phyloP scores from a whole-genome alignment of 495 filamentous ascomycete species.

The Penicillium flavigenum region DNA sequence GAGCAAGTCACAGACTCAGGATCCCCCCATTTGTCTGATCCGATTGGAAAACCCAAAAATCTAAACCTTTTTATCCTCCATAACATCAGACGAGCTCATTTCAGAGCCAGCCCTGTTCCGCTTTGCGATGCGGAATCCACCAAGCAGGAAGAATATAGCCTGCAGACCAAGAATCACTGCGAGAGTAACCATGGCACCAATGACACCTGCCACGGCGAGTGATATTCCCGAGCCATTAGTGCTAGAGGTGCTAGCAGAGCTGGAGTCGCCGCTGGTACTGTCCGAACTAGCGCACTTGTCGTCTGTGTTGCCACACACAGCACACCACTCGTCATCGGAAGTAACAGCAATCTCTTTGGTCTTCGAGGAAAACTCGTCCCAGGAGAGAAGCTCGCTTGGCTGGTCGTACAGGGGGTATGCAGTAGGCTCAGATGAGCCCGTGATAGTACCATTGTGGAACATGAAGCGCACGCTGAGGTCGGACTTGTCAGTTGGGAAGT shows the following conservation, averaged over 20 bases:
- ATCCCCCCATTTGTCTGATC: conserved; percentile 1
- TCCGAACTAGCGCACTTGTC: conserved; percentile 33
- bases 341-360: conserved; percentile 43
- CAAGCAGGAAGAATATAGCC: conserved; percentile 44
- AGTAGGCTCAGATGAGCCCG: conserved; percentile 26
- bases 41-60: background rate
- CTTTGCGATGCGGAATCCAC: conserved; percentile 33
- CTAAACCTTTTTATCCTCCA: conserved; percentile 23
- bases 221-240: conserved; percentile 32
- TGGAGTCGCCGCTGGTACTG: conserved; percentile 6
- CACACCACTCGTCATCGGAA: conserved; percentile 44
- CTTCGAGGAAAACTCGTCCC: conserved; percentile 39
- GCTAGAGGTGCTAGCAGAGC: conserved; percentile 13
- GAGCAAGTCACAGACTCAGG: conserved; percentile 14
- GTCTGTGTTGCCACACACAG: conserved; percentile 43
- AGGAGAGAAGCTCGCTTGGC: conserved; percentile 30
- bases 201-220: conserved; percentile 53
- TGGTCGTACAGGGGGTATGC: conserved; percentile 48
- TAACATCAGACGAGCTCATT: conserved; percentile 7
- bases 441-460: conserved; percentile 53
- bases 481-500: conserved; percentile 33
- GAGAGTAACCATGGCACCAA: conserved; percentile 63
- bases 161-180: conserved; percentile 52
- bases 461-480: conserved; percentile 49
- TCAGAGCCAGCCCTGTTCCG: conserved; percentile 20